phyloP scores from a whole-genome alignment of 2,329 filamentous ascomycete species.

The Epichloe scottii region DNA sequence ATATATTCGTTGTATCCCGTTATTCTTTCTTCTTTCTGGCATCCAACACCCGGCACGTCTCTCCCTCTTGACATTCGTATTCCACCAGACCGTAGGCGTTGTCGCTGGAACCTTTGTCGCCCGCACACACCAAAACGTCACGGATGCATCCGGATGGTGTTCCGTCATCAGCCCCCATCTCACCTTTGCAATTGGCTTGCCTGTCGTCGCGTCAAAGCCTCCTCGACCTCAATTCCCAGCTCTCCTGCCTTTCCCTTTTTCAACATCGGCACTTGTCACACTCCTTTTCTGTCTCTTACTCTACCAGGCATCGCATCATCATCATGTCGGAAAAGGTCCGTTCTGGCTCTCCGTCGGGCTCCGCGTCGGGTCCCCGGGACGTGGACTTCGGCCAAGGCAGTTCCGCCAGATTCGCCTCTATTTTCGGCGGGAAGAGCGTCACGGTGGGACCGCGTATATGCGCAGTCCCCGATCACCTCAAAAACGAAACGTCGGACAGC shows the following conservation, averaged over 20 bases:
- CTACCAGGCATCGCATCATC: not conserved
- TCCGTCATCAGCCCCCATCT: not conserved
- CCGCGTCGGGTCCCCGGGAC: constrained; percentile 10
- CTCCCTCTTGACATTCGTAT: not conserved
- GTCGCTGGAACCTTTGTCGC: not conserved
- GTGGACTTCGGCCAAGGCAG: constrained; percentile 11
- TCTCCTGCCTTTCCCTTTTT: not conserved
- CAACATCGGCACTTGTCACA: not conserved
- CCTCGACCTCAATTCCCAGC: not conserved
- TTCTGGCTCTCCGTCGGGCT: not conserved
- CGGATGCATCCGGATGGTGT: constrained; percentile 1
- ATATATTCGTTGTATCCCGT: not conserved
- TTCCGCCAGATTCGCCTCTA: constrained; percentile 18
- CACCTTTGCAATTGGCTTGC: not conserved
- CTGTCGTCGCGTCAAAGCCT: not conserved
- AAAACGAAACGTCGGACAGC: constrained; percentile 25
- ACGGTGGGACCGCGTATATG: constrained; percentile 39
- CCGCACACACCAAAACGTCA: not conserved
- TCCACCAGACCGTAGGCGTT: not conserved
- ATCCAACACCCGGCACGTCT: not conserved
- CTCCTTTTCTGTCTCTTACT: not conserved
- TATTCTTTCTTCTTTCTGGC: not conserved
- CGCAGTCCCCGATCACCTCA: constrained; percentile 26
- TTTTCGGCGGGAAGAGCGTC: constrained; percentile 28
- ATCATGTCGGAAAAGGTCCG: constrained; percentile 16